Conservation (phyloP, 2,329 filamentous ascomycete species). For the Rachicladosporium sp. region DNA sequence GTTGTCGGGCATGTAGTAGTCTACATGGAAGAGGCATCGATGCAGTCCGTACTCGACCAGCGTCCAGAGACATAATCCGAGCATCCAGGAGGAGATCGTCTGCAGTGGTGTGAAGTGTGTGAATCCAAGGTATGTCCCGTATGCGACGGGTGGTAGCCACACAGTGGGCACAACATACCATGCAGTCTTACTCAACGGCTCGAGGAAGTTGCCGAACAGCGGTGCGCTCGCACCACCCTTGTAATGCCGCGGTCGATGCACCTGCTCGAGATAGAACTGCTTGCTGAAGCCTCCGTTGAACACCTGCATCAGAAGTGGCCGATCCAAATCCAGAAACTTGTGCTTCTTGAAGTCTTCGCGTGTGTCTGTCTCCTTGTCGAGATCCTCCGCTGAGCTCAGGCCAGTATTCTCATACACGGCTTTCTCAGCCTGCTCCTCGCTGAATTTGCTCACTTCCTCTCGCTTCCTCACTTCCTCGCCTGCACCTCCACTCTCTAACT, state of each 20-base stretch:
- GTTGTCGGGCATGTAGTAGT: slow-evolving; percentile 88
- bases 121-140: slow-evolving; percentile 55
- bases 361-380: slow-evolving; percentile 73
- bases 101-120: slow-evolving; percentile 43
- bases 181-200: slow-evolving; percentile 82
- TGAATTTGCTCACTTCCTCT: slow-evolving; percentile 15
- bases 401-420: slow-evolving; percentile 55
- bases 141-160: slow-evolving; percentile 75
- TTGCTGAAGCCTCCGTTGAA: slow-evolving; percentile 83
- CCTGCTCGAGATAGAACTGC: slow-evolving; percentile 89
- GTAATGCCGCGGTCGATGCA: slow-evolving; percentile 92
- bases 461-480: slow-evolving; percentile 24
- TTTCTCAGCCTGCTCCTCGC: slow-evolving; percentile 16
- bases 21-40: slow-evolving; percentile 85
- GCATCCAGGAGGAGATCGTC: slow-evolving; percentile 48
- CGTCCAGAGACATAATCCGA: slow-evolving; percentile 73
- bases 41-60: slow-evolving; percentile 82
- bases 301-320: slow-evolving; percentile 75
- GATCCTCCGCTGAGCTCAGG: slow-evolving; percentile 78
- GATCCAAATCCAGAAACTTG: slow-evolving; percentile 85
- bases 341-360: slow-evolving; percentile 68
- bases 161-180: slow-evolving; percentile 82
- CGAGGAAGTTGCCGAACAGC: slow-evolving; percentile 91
- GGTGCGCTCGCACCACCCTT: slow-evolving; percentile 85
- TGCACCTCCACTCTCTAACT: slow-evolving; percentile 40